Evolutionary conservation across 164 flowering plant genomes (phyloP).

Genomic region (Magnolia changhungtana): DNA sequence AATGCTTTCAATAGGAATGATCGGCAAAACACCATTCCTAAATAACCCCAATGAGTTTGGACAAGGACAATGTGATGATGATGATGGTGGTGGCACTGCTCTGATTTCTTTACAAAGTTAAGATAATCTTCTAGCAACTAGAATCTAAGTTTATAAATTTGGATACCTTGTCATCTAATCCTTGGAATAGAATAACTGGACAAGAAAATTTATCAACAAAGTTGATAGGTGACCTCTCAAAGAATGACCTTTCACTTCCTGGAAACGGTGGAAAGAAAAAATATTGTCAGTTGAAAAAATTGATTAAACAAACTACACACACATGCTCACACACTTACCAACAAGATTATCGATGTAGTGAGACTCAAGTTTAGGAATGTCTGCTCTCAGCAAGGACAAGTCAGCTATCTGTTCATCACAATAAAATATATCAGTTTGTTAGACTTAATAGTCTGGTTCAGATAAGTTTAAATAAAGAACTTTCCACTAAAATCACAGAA

Average conservation of each 20-base stretch:
- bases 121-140: too few relatives aligned
- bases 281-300: too few relatives aligned
- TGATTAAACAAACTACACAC: too few relatives aligned
- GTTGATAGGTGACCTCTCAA: conserved; percentile 89
- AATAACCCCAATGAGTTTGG: too few relatives aligned
- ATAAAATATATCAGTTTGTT: not conserved
- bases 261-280: conserved; percentile 13
- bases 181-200: conserved; percentile 92
- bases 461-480: not conserved
- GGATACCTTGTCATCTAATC: conserved; percentile 91
- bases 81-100: too few relatives aligned
- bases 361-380: conserved; percentile 84
- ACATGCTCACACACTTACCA: conserved; percentile 42
- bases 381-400: conserved; percentile 59
- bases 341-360: conserved; percentile 76
- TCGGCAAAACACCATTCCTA: too few relatives aligned
- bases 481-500: not conserved
- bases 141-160: not conserved
- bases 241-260: conserved; percentile 68
- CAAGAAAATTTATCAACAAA: conserved; percentile 83
- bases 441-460: not conserved
- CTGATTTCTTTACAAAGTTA: too few relatives aligned
- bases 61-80: too few relatives aligned
- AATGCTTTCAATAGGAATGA: too few relatives aligned
- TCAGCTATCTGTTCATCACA: conserved; percentile 65